These are phyloP conservation scores for Pythium coloratum DNA, from an alignment of 352 stramenopile species.

Conservation along the genomic window DNA sequence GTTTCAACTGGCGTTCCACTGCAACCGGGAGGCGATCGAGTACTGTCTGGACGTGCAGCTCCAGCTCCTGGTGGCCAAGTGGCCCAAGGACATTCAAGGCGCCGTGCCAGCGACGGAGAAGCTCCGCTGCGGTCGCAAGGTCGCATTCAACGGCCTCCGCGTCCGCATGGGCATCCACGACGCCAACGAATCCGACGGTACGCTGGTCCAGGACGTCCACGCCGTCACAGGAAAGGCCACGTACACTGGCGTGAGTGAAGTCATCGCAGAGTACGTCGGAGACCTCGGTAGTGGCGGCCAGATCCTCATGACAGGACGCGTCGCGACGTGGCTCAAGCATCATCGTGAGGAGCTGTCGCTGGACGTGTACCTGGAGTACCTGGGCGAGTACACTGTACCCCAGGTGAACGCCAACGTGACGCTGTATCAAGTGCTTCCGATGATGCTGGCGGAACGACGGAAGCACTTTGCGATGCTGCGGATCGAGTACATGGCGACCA, in stretches of 20 bases:
- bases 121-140: constrained; percentile 2
- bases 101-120: constrained; percentile 48
- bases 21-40: neutral
- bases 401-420: constrained; percentile 38
- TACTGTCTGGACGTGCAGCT: neutral
- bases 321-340: constrained; percentile 26
- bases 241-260: constrained; percentile 26
- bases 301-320: constrained; percentile 27
- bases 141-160: constrained; percentile 30
- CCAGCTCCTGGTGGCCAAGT: constrained; percentile 32
- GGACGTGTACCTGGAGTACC: constrained; percentile 28
- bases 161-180: constrained; percentile 41
- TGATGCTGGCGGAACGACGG: constrained; percentile 8
- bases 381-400: constrained; percentile 36
- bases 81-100: constrained; percentile 60
- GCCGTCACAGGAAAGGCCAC: constrained; percentile 27
- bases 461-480: no score
- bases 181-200: constrained; percentile 5
- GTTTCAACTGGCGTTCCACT: constrained; percentile 50
- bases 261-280: constrained; percentile 29
- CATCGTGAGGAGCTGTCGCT: constrained; percentile 8
- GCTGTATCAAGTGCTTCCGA: constrained; percentile 40
- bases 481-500: no score
- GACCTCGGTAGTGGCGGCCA: constrained; percentile 32
- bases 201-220: constrained; percentile 26